Conservation (phyloP, 2,329 filamentous ascomycete species). For the Colletotrichum sidae region DNA sequence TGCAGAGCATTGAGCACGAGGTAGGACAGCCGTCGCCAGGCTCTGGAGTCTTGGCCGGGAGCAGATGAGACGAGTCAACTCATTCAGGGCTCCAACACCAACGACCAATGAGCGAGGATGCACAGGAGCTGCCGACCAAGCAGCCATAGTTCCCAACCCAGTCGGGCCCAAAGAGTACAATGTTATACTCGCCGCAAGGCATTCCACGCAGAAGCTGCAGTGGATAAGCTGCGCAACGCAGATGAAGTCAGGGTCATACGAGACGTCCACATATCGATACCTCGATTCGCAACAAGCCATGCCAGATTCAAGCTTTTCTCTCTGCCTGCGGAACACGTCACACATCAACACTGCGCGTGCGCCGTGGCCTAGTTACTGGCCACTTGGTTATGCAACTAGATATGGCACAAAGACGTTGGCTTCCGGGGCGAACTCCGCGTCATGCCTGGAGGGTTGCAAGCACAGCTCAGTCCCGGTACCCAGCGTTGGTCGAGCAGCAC, state of each 20-base stretch:
- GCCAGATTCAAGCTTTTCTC: slow-evolving; percentile 11
- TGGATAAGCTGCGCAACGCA: background rate
- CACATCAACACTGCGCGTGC: background rate
- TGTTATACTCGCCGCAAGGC: no score
- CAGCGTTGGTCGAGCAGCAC: background rate
- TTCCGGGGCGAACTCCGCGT: slow-evolving; percentile 8
- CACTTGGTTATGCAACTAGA: slow-evolving; percentile 4
- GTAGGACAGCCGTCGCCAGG: no score
- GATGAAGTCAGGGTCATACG: slow-evolving; percentile 21
- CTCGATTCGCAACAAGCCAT: slow-evolving; percentile 5
- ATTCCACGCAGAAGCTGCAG: slow-evolving; percentile 1
- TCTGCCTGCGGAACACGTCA: slow-evolving; percentile 16
- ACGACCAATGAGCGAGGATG: no score
- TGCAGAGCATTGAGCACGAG: no score
- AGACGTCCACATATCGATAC: slow-evolving; percentile 14
- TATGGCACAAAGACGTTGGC: background rate
- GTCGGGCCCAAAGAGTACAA: no score
- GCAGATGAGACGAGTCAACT: no score
- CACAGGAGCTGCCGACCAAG: no score
- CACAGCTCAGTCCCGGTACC: background rate
- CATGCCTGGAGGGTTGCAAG: background rate
- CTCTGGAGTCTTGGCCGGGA: no score
- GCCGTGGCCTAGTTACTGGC: no score
- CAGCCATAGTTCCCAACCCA: no score
- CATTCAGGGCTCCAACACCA: no score